These are phyloP conservation scores for Parasarocladium wereldwijsianum DNA, from an alignment of 2,329 filamentous ascomycete species.

Conservation along the genomic window DNA sequence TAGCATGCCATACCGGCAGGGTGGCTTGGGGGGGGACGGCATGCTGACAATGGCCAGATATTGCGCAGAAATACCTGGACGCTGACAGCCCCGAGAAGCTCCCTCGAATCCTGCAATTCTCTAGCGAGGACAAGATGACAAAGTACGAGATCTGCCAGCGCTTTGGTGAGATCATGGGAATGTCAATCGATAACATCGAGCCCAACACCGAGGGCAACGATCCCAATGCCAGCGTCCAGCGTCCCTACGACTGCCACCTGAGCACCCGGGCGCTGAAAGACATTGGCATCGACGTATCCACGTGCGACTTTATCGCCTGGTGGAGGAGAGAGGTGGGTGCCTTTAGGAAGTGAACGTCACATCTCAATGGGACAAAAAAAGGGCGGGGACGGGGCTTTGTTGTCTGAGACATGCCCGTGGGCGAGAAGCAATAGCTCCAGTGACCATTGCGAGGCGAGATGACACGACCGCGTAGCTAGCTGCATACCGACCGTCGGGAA, in stretches of 20 bases:
- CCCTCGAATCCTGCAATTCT: constrained; percentile 67
- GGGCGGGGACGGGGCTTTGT: no score
- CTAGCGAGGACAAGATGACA: constrained; percentile 71
- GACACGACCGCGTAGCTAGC: no score
- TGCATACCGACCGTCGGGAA: no score
- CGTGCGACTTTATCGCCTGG: constrained; percentile 66
- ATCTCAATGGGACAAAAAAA: no score
- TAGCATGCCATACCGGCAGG: no score
- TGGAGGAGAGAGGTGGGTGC: constrained; percentile 54
- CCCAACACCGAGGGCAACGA: constrained; percentile 59
- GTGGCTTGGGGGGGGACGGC: no score
- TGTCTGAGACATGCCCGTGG: no score
- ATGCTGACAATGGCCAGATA: constrained; percentile 30
- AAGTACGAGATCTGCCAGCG: constrained; percentile 79
- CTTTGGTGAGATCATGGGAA: constrained; percentile 65
- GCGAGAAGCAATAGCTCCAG: no score
- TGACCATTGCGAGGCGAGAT: no score
- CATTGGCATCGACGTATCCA: constrained; percentile 59
- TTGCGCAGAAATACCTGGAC: constrained; percentile 53
- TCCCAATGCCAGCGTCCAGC: constrained; percentile 53
- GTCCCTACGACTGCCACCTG: constrained; percentile 80
- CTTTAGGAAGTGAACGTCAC: constrained; percentile 36
- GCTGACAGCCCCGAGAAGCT: constrained; percentile 33
- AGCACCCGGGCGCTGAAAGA: constrained; percentile 61
- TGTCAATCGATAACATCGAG: constrained; percentile 53